phyloP scores from a whole-genome alignment of 495 filamentous ascomycete species.

The Penicillium pancosmium region DNA sequence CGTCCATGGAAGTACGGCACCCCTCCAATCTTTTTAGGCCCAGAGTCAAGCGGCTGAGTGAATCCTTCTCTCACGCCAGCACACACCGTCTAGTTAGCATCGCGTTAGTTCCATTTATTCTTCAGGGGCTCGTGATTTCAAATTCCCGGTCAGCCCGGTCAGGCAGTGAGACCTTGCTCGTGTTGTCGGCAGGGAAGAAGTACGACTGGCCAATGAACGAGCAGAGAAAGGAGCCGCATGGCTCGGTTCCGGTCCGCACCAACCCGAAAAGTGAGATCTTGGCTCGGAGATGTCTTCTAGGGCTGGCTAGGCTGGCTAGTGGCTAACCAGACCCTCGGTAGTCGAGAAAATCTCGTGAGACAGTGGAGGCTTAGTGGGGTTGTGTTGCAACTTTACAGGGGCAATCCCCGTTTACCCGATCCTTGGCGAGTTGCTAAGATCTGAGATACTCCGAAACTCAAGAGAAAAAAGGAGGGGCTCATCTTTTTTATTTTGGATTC shows the following conservation, averaged over 20 bases:
- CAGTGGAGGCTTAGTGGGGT: constrained; percentile 11
- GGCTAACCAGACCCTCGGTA: neutral
- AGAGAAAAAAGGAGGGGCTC: neutral
- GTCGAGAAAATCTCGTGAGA: constrained; percentile 6
- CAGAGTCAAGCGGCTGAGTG: constrained; percentile 2
- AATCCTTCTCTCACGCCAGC: neutral
- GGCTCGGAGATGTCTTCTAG: neutral
- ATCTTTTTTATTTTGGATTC: neutral
- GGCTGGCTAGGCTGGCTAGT: neutral
- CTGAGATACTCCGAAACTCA: neutral
- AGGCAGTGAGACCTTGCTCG: constrained; percentile 8
- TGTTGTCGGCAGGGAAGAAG: neutral
- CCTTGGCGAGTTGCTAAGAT: constrained; percentile 1
- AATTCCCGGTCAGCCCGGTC: constrained; percentile 6
- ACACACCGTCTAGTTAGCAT: neutral
- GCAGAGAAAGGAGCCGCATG: constrained; percentile 8
- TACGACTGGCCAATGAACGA: neutral
- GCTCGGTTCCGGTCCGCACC: constrained; percentile 8
- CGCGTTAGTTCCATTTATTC: constrained; percentile 1
- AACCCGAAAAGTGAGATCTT: neutral
- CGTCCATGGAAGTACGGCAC: neutral
- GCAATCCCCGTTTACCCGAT: neutral
- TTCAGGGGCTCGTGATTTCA: constrained; percentile 1
- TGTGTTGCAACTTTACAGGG: neutral
- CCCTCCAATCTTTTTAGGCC: constrained; percentile 6